These are phyloP conservation scores for Podospora anserina DNA, from an alignment of 495 filamentous ascomycete genomes.

Conservation along the genomic window DNA sequence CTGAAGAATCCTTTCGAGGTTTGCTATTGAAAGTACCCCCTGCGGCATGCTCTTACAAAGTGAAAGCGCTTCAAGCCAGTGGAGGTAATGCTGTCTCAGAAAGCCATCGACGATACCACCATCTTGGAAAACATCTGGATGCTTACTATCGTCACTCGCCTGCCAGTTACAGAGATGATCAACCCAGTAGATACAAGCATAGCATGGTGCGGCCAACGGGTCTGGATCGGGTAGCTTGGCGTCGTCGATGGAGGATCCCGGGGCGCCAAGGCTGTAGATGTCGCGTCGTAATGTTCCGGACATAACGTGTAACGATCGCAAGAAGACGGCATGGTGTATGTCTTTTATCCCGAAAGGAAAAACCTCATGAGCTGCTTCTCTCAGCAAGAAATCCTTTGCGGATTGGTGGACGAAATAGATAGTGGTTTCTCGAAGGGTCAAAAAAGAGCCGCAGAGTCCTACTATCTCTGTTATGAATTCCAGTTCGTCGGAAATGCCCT, in stretches of 20 bases:
- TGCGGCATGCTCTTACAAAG: no score
- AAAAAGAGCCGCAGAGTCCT: conserved; percentile 30
- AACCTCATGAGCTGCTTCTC: not conserved
- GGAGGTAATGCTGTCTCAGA: conserved; percentile 43
- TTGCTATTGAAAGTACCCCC: no score
- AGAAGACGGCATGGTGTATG: conserved; percentile 22
- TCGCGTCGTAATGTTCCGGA: conserved; percentile 7
- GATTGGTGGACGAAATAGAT: conserved; percentile 42
- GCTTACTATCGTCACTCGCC: no score
- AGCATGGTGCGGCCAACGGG: not conserved
- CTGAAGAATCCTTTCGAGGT: no score
- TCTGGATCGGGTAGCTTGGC: not conserved
- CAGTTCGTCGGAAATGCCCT: no score
- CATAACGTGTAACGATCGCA: conserved; percentile 29
- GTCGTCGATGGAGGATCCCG: not conserved
- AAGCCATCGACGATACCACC: conserved; percentile 33
- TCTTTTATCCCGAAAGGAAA: no score
- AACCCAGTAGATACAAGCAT: not conserved
- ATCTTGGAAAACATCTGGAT: conserved; percentile 9
- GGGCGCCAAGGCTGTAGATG: not conserved
- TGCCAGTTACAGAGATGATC: not conserved
- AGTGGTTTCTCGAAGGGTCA: conserved; percentile 27
- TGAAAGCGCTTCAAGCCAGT: conserved; percentile 22
- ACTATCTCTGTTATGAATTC: no score
- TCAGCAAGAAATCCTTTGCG: conserved; percentile 37